Evolutionary conservation across 495 filamentous ascomycete genomes (phyloP), one percentile per base, ranked within the genome.

Genomic region (Rostrohypoxylon terebratum): DNA sequence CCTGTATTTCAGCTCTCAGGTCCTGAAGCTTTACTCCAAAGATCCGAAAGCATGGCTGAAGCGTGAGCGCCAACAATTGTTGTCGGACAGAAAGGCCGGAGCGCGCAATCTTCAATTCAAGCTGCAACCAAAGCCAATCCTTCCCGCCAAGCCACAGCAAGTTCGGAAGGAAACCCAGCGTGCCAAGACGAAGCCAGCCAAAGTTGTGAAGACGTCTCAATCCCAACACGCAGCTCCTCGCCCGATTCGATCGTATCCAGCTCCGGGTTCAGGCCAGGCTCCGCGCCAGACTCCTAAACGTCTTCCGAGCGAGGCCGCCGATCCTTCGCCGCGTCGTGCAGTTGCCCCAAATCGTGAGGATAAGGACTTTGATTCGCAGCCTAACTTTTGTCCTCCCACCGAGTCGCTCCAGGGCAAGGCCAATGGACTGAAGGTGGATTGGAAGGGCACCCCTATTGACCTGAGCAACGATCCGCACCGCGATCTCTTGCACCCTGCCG

Each of bases 371-470:
- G 83, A 87, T n/a, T 83, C 91, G 38, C 84, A 98, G 23, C 83
- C 86, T 33, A 91, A 98, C 79, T 92, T 85, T 78, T 91, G 89
- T n/a, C 95, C 95, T 45, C 89, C 93, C 9, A 74, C 90, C 58
- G 79, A 85, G 25, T 90, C 90, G 9, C 86, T 96, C 18, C 84
- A 87, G 23, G 81, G 82, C 45, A 83, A 84, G 65, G 63, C 80
- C 28, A 92, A 90, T 80, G 87, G 87, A 55, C 86, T 97, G 59
- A 96, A 95, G 81, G 91, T 91, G 13, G 93, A 95, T 66, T 97
- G 93, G 92, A 94, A 94, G 79, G 93, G 92, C 18, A 89, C 90
- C 65, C 86, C 91, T 54, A 85, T 96, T 68, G 91, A 97, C 77
- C 87, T 97, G 65, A 88, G 85, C 80, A 87, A 87, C 76, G 94